A percentile compares a stretch with the other conserved stretches of the same genome.
These are phyloP conservation scores for Microdochium bolleyi DNA, from an alignment of 2,329 filamentous ascomycete species.

Conservation along the genomic window DNA sequence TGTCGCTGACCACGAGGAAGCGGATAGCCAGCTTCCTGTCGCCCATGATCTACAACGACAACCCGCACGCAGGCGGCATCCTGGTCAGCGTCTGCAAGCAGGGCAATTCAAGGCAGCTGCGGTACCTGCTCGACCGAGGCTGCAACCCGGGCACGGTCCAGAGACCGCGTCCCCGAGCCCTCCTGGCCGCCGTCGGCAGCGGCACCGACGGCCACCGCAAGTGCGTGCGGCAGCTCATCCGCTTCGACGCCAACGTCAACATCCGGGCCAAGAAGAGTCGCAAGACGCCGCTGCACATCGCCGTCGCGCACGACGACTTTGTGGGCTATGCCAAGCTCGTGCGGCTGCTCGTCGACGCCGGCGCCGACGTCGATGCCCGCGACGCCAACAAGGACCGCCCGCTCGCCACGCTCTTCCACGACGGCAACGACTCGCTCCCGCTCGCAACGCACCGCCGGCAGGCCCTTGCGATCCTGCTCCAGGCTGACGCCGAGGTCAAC, in stretches of 20 bases:
- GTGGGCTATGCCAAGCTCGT: constrained; percentile 8
- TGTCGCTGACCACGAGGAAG: constrained; percentile 3
- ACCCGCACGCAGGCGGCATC: constrained; percentile 1
- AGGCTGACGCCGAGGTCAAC: constrained; percentile 4
- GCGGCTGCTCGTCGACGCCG: constrained; percentile 6
- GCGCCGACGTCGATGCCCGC: constrained; percentile 1
- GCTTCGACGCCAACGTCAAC: constrained; percentile 4
- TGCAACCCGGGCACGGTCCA: constrained; percentile 2
- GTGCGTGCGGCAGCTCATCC: constrained; percentile 8
- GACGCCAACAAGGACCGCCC: constrained; percentile 4
- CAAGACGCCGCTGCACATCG: constrained; percentile 7
- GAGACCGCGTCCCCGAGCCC: not conserved
- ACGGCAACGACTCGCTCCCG: constrained; percentile 1
- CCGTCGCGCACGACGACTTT: constrained; percentile 6
- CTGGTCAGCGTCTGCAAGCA: not conserved
- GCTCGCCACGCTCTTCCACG: constrained; percentile 3
- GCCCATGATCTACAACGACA: not conserved
- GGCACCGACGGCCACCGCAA: constrained; percentile 7
- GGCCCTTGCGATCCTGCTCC: constrained; percentile 4
- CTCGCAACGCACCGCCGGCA: constrained; percentile 3
- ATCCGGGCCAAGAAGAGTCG: constrained; percentile 4
- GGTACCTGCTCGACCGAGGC: constrained; percentile 2
- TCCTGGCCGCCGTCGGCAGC: constrained; percentile 5
- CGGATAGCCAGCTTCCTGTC: constrained; percentile 2
- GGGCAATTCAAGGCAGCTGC: constrained; percentile 1